Evolutionary conservation across 1,284 basidiomycete species (phyloP).

Genomic region (Meripilus lineatus): DNA sequence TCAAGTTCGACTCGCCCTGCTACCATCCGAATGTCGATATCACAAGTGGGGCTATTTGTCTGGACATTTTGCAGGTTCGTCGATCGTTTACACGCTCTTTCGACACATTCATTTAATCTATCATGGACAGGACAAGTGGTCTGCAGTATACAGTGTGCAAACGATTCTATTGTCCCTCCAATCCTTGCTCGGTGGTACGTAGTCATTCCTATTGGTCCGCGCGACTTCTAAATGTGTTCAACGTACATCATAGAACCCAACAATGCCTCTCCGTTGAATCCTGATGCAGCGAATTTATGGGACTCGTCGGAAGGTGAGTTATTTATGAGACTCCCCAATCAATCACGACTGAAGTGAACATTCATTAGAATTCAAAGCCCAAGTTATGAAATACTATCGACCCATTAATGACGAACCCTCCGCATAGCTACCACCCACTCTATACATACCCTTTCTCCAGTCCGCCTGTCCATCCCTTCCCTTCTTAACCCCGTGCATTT

Average conservation of each 20-base stretch:
- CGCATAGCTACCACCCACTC: constrained; percentile 6
- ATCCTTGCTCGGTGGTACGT: constrained; percentile 75
- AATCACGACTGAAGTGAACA: background rate
- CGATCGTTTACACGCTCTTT: background rate
- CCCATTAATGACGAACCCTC: constrained; percentile 40
- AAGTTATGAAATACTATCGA: constrained; percentile 72
- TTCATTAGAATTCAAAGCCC: constrained; percentile 58
- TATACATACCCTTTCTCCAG: constrained; percentile 4
- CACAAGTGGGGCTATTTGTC: constrained; percentile 72
- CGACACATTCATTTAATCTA: constrained; percentile 1
- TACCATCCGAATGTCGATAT: constrained; percentile 87
- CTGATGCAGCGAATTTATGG: constrained; percentile 80
- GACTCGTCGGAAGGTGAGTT: constrained; percentile 55
- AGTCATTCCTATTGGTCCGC: background rate
- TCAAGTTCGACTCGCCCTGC: constrained; percentile 80
- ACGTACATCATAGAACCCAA: constrained; percentile 65
- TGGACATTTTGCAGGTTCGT: constrained; percentile 75
- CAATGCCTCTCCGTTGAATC: constrained; percentile 82
- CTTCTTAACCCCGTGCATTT: background rate
- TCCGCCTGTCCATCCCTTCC: constrained; percentile 2
- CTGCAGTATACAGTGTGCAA: constrained; percentile 84
- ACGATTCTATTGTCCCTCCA: constrained; percentile 85
- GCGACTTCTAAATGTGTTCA: constrained; percentile 1
- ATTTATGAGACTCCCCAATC: background rate
- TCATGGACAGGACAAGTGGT: constrained; percentile 84